Evolutionary conservation across 345 rosid species (phyloP).

Genomic region (Eucalyptus tenuipes): DNA sequence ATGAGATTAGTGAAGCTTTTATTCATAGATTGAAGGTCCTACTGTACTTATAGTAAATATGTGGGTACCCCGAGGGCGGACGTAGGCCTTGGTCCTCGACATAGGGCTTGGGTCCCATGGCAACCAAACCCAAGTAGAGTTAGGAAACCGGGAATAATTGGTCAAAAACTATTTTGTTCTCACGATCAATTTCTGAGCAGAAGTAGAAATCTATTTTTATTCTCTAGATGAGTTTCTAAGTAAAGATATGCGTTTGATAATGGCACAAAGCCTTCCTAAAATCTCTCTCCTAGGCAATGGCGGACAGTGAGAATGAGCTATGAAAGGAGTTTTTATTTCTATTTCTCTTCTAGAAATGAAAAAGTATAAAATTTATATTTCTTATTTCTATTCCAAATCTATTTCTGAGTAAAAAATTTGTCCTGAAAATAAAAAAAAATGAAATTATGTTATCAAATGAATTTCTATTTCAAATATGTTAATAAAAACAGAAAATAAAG

Average conservation of each 20-base stretch:
- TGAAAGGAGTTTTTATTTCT: too few species aligned
- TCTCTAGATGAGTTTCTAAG: too few species aligned
- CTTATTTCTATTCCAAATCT: accelerated
- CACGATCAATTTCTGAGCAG: too few species aligned
- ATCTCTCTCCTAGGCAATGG: accelerated
- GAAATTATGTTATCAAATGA: accelerated
- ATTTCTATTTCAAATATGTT: too few species aligned
- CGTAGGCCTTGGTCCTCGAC: not conserved
- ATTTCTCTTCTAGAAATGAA: too few species aligned
- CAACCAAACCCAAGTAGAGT: not conserved
- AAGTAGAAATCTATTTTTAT: too few species aligned
- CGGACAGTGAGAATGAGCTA: accelerated
- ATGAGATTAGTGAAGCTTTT: not conserved
- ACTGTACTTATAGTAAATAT: not conserved
- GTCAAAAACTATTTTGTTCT: too few species aligned
- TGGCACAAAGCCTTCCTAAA: too few species aligned
- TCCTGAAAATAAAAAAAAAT: accelerated
- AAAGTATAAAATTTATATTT: accelerated
- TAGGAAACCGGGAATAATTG: not conserved
- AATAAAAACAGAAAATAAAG: accelerated
- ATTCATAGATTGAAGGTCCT: not conserved
- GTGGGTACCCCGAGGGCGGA: not conserved
- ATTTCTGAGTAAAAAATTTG: accelerated
- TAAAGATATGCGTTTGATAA: too few species aligned
- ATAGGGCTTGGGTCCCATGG: not conserved